These are phyloP conservation scores for Cymodocea nodosa DNA, from an alignment of 116 monocot genomes.

Conservation along the genomic window DNA sequence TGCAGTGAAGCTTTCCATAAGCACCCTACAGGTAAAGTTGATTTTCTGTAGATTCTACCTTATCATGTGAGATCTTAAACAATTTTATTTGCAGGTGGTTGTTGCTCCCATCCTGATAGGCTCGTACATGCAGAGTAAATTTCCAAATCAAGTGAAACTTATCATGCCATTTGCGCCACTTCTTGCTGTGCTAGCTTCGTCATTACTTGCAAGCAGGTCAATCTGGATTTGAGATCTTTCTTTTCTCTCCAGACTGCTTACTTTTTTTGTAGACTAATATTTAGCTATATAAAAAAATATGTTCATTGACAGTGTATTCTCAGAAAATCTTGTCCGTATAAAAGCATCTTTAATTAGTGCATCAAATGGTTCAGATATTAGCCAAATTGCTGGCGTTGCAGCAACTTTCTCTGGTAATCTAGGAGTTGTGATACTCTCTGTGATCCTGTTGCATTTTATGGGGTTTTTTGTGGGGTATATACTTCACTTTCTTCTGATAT, in stretches of 20 bases:
- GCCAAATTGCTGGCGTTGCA: constrained; percentile 6
- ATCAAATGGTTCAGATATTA: constrained; percentile 8
- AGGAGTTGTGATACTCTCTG: constrained; percentile 27
- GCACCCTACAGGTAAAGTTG: constrained; percentile 56
- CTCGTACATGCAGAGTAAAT: constrained; percentile 52
- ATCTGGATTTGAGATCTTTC: not conserved
- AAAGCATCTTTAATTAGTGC: constrained; percentile 23
- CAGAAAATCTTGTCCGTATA: constrained; percentile 53
- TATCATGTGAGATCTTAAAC: constrained; percentile 1
- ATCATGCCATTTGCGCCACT: constrained; percentile 55
- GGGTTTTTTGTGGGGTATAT: constrained; percentile 57
- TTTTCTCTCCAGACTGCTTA: not conserved
- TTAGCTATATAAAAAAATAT: not conserved
- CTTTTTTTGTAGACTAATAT: not conserved
- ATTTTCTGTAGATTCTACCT: not conserved
- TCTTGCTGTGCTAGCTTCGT: constrained; percentile 50
- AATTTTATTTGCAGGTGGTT: constrained; percentile 31
- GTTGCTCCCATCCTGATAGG: constrained; percentile 64
- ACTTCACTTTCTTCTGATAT: not conserved
- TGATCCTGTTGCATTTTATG: constrained; percentile 44
- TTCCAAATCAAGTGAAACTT: constrained; percentile 33
- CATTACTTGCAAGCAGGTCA: constrained; percentile 55
- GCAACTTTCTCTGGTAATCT: constrained; percentile 28
- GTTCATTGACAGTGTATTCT: constrained; percentile 40
- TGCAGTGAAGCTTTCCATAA: constrained; percentile 50